Conservation (phyloP, 73 alveolate genomes). For the Paramecium caudatum region DNA sequence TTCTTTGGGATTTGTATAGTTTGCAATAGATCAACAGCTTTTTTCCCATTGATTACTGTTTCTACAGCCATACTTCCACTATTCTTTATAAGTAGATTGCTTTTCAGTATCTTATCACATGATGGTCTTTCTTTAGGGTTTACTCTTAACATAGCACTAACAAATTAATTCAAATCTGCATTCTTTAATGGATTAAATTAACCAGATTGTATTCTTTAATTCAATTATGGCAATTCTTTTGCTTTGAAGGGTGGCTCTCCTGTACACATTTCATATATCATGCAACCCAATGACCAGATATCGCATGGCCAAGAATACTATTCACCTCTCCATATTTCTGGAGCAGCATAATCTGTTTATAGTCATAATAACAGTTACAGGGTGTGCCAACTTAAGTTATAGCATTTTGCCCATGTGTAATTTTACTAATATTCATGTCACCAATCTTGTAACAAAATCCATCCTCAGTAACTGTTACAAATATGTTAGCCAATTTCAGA, state of each 20-base stretch:
- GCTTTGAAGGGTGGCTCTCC: slow-evolving; percentile 46
- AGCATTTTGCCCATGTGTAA: slow-evolving; percentile 77
- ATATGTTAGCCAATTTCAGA: slow-evolving; percentile 93
- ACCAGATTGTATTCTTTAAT: background rate
- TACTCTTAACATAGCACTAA: background rate
- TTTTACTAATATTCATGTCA: slow-evolving; percentile 94
- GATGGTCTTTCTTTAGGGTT: slow-evolving; percentile 1
- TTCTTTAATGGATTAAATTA: background rate
- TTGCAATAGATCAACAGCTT: background rate
- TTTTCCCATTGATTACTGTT: background rate
- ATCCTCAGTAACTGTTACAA: slow-evolving; percentile 86
- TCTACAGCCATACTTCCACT: slow-evolving; percentile 6
- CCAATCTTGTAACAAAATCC: slow-evolving; percentile 87
- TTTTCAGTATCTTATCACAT: background rate
- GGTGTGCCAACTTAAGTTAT: slow-evolving; percentile 93
- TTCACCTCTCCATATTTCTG: slow-evolving; percentile 90
- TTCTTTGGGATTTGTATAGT: slow-evolving; percentile 28
- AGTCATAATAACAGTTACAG: slow-evolving; percentile 39
- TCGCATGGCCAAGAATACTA: slow-evolving; percentile 31
- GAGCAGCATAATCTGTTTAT: slow-evolving; percentile 84
- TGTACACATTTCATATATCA: slow-evolving; percentile 66
- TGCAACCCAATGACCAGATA: slow-evolving; percentile 75
- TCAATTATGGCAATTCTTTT: background rate
- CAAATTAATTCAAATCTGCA: background rate
- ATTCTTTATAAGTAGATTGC: background rate